Evolutionary conservation across 2,329 filamentous ascomycete species (phyloP), one percentile per base, ranked within the genome.

Genomic region (Fusarium tanahbumbuense): DNA sequence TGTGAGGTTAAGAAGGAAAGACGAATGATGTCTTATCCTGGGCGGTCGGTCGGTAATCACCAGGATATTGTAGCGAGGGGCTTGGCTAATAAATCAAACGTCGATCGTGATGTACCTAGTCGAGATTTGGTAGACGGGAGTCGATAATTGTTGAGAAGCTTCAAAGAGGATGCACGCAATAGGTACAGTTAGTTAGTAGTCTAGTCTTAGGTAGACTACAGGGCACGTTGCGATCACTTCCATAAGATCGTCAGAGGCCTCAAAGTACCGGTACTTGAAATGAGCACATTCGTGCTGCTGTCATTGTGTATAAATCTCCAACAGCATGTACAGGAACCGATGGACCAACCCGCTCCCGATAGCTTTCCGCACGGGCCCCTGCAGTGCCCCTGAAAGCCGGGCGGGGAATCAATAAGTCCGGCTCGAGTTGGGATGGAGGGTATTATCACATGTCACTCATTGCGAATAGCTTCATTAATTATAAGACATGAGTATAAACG

Each of bases 21-120:
- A 53, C 7, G 16, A 20, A 16, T 27, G 45, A 44, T 60, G 48
- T 50, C 32, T 56, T 46, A 55, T 60, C 23, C 53, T 55, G 48
- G 32, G 28, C 18, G 23, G 23, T 41, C 22, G 40, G 60, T 63
- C 48, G 56, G 42, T 61, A 37, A 48, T 68, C 45, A 65, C 49
- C 48, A 32, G 50, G 50, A 30, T 55, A 15, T 28, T 46, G 58
- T 55, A 69, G 68, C 50, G 46, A 57, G 44, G 30, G 30, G 56
- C 68, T 66, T 69, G 68, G 68, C 68, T 66, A 71, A 69, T 69
- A 56, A 48, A 60, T 58, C 49, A 50, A 50, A 61, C 59, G 68
- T 71, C 66, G 72, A 73, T 73, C 68, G 67, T 72, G 72, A 75
- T 73, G 71, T 70, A 63, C 44, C 56, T 54, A 60, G 68, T 61